Evolutionary conservation across 352 stramenopile genomes (phyloP), one percentile per base, ranked within the genome.

Genomic region (Pythium pyrilobum): DNA sequence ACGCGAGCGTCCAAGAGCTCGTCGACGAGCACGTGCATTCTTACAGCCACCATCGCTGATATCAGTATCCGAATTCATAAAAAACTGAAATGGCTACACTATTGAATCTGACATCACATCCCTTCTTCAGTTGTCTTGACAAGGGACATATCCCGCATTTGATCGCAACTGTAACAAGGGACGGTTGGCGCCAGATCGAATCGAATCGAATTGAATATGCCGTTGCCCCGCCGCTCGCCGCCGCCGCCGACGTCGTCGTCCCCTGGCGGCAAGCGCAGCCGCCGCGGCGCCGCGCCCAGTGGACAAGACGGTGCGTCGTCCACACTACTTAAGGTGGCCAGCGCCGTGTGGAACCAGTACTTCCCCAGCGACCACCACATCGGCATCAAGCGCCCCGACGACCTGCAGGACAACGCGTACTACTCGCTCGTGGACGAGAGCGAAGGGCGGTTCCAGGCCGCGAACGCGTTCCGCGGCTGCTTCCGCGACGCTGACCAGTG

Each of bases 311-410:
- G 32, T 16, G 29, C 27, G 0, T 32, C 54, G 0, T 48, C 56
- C 7, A 52, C 15, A 12, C 50, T 59, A 3, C 42, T 77, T 20
- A 20, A 18, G 10, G 74, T 80, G 16, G 77, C 80, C 6, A 90
- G 72, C 34, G 71, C 73, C 53, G 80, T 90, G 31, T 90, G 80
- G 80, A 85, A 62, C 40, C 80, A 86, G 61, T 90, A 88, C 56
- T 90, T 88, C 55, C 75, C 77, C 2, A 62, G 81, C 21, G 77
- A 90, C 56, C 75, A 87, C 48, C 62, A 73, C 56, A 69, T 69
- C 40, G 62, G 62, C 16, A 46, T 69, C 31, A 52, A 57, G 36
- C 45, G 50, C 10, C 44, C 38, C 16, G 61, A 64, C 33, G 61
- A 55, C 28, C 46, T 57, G 20, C 34, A 49, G 43, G 61, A 66